These are phyloP conservation scores for Phytophthora citrophthora DNA, from an alignment of 352 stramenopile genomes.

Conservation along the genomic window DNA sequence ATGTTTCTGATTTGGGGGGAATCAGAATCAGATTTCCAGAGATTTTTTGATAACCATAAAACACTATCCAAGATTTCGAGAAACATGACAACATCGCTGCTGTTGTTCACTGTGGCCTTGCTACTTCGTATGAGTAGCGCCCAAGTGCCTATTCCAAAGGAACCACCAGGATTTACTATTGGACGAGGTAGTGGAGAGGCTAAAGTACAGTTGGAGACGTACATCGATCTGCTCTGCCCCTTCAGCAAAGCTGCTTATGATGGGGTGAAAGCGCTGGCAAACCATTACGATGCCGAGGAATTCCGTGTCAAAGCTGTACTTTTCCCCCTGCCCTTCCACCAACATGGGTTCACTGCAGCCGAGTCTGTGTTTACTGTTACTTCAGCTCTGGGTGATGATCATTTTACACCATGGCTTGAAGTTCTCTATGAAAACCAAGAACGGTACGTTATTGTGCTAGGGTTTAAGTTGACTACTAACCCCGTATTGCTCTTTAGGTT, in stretches of 20 bases:
- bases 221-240: slow-evolving; percentile 80
- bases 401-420: slow-evolving; percentile 70
- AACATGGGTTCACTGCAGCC: slow-evolving; percentile 69
- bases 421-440: slow-evolving; percentile 78
- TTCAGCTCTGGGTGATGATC: slow-evolving; percentile 49
- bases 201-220: slow-evolving; percentile 79
- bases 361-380: slow-evolving; percentile 71
- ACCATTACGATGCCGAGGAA: slow-evolving; percentile 60
- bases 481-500: slow-evolving; percentile 38
- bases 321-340: slow-evolving; percentile 76
- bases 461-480: no score
- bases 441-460: slow-evolving; percentile 29
- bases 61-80: slow-evolving; percentile 19
- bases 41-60: slow-evolving; percentile 1
- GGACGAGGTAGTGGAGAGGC: slow-evolving; percentile 49
- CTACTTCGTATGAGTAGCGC: slow-evolving; percentile 24
- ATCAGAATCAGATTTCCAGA: slow-evolving; percentile 15
- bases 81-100: slow-evolving; percentile 26
- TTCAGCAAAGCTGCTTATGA: slow-evolving; percentile 69
- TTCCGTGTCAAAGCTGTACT: slow-evolving; percentile 69
- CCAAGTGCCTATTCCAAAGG: slow-evolving; percentile 65
- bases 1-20: neutral
- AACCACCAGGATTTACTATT: slow-evolving; percentile 72
- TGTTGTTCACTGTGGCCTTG: slow-evolving; percentile 9
- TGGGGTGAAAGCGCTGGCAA: slow-evolving; percentile 66